Conservation (phyloP, 2,329 filamentous ascomycete genomes). For the Claviceps fusiformis region DNA sequence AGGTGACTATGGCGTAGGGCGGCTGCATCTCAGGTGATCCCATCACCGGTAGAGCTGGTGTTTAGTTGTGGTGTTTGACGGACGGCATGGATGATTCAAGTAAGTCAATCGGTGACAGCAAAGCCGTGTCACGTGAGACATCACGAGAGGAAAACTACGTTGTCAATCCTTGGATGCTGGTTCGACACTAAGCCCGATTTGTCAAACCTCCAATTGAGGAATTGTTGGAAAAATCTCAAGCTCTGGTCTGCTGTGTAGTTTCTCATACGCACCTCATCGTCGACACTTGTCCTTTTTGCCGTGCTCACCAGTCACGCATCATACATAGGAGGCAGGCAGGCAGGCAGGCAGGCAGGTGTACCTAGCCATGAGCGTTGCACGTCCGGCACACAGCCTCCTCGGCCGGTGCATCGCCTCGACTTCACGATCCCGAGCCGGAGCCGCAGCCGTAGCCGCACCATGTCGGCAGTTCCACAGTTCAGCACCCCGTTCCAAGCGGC, state of each 20-base stretch:
- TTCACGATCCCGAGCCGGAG: conserved; percentile 7
- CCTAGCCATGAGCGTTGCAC: conserved; percentile 41
- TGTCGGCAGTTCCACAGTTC: conserved; percentile 39
- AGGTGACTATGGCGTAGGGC: too few relatives aligned
- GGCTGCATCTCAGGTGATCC: too few relatives aligned
- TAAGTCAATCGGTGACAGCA: neutral
- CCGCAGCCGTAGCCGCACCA: conserved; percentile 14
- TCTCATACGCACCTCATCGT: conserved; percentile 1
- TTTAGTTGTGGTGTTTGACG: too few relatives aligned
- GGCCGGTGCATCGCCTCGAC: conserved; percentile 32
- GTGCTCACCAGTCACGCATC: neutral
- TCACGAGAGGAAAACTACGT: neutral
- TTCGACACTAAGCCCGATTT: conserved; percentile 3
- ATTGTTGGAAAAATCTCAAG: conserved; percentile 19
- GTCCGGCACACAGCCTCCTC: conserved; percentile 39
- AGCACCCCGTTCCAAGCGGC: conserved; percentile 30
- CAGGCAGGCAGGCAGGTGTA: conserved; percentile 11
- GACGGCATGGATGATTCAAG: neutral
- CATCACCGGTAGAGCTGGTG: too few relatives aligned
- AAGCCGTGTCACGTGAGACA: neutral
- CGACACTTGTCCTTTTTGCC: neutral
- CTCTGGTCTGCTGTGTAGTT: conserved; percentile 10
- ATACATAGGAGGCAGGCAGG: neutral
- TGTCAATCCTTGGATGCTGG: neutral
- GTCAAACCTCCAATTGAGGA: conserved; percentile 4